Conservation (phyloP, 1,284 basidiomycete genomes). For the Vanrija sp. region DNA sequence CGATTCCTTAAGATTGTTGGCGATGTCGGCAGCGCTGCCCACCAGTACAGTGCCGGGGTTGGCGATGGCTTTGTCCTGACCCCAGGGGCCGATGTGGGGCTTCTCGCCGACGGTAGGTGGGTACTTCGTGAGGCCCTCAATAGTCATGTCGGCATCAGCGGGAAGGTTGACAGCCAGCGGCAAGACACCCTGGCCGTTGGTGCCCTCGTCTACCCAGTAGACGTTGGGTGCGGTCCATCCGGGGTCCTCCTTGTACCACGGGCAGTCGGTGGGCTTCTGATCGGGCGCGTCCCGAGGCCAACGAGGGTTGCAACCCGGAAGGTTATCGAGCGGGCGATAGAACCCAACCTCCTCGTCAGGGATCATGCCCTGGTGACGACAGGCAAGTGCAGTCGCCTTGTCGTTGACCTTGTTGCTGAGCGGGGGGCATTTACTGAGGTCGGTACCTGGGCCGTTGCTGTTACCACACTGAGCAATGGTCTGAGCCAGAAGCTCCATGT, state of each 20-base stretch:
- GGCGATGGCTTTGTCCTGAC: too few relatives aligned
- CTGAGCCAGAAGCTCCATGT: constrained; percentile 17
- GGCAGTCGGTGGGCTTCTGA: constrained; percentile 4
- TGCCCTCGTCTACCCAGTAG: neutral
- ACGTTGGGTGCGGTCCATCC: constrained; percentile 1
- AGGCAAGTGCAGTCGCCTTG: neutral
- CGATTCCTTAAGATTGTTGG: neutral
- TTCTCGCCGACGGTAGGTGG: too few relatives aligned
- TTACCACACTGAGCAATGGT: constrained; percentile 38
- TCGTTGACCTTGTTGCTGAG: neutral
- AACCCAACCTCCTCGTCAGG: constrained; percentile 14
- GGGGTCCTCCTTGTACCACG: neutral
- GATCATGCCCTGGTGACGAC: constrained; percentile 12
- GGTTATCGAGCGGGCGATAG: constrained; percentile 3
- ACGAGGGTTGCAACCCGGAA: constrained; percentile 12
- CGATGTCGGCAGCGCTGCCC: neutral
- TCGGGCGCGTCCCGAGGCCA: constrained; percentile 3
- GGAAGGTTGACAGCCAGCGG: neutral
- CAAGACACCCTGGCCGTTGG: neutral
- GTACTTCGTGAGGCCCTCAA: too few relatives aligned
- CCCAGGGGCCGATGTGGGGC: too few relatives aligned
- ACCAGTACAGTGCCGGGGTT: too few relatives aligned
- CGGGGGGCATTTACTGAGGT: neutral
- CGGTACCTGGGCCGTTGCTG: neutral
- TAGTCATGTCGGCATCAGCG: too few relatives aligned